Evolutionary conservation across 2,329 filamentous ascomycete genomes (phyloP).

Genomic region (Ascochyta rabiei): DNA sequence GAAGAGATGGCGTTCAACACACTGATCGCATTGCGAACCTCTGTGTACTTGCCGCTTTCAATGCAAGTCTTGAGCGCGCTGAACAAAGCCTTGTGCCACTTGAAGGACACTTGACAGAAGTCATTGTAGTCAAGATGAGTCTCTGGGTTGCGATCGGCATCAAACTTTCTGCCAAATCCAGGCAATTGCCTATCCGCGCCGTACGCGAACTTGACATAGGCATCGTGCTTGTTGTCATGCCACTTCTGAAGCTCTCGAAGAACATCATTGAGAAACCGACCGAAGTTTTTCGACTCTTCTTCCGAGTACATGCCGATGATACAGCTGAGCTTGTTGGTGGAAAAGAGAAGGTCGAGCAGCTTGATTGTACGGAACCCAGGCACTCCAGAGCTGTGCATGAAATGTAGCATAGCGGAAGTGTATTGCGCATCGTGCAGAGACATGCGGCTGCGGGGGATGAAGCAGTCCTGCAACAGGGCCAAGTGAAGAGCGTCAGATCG

Average conservation of each 20-base stretch:
- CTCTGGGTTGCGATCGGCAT: constrained; percentile 71
- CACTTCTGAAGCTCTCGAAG: constrained; percentile 80
- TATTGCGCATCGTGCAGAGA: constrained; percentile 90
- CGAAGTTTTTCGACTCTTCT: constrained; percentile 90
- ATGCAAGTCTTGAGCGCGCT: constrained; percentile 82
- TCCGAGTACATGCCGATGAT: constrained; percentile 90
- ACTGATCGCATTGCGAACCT: constrained; percentile 93
- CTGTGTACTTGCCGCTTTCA: constrained; percentile 88
- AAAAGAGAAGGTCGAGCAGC: constrained; percentile 83
- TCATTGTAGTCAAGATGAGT: constrained; percentile 81
- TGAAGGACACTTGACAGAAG: constrained; percentile 83
- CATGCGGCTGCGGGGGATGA: constrained; percentile 84
- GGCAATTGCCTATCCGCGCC: constrained; percentile 69
- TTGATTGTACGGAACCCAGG: constrained; percentile 87
- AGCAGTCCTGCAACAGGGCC: constrained; percentile 83
- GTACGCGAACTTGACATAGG: constrained; percentile 82
- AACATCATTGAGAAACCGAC: constrained; percentile 83
- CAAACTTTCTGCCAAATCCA: constrained; percentile 79
- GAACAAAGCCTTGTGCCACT: constrained; percentile 87
- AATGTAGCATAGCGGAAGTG: constrained; percentile 83
- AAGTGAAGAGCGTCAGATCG: constrained; percentile 69
- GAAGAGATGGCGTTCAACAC: constrained; percentile 81
- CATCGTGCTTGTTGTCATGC: constrained; percentile 74
- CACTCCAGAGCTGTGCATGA: constrained; percentile 82
- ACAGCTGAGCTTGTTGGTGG: constrained; percentile 76